phyloP scores from a whole-genome alignment of 2,329 filamentous ascomycete species.

The Fusarium duplospermum region DNA sequence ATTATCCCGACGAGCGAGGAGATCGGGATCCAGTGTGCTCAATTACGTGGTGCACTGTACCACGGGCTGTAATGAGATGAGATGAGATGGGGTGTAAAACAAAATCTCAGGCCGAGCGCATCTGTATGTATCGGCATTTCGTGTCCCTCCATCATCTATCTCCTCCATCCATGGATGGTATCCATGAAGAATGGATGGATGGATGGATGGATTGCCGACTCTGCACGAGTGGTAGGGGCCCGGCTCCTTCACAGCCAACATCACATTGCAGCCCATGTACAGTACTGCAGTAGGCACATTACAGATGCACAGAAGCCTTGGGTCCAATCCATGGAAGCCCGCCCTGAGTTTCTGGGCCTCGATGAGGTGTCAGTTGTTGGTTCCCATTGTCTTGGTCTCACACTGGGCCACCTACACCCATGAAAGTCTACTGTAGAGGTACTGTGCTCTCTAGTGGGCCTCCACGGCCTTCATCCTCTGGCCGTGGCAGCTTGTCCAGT shows the following conservation, averaged over 20 bases:
- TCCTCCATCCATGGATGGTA: not conserved
- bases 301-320: slow-evolving; percentile 8
- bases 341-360: slow-evolving; percentile 1
- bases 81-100: not conserved
- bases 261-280: not conserved
- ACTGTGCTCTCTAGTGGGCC: not conserved
- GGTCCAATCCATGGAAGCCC: slow-evolving; percentile 3
- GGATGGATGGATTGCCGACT: not conserved
- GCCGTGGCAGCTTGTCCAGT: not conserved
- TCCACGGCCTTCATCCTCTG: not conserved
- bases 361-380: slow-evolving; percentile 24
- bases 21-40: not conserved
- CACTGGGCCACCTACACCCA: not conserved
- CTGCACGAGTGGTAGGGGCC: not conserved
- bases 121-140: slow-evolving; percentile 9
- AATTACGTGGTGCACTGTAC: not conserved
- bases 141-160: not conserved
- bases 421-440: slow-evolving; percentile 1
- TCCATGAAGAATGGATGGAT: not conserved
- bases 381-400: slow-evolving; percentile 7
- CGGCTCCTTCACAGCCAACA: not conserved
- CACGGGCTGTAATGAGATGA: not conserved
- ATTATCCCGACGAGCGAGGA: slow-evolving; percentile 5
- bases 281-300: not conserved
- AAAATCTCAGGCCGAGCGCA: not conserved